A percentile compares a stretch with the other conserved stretches of the same genome.
Evolutionary conservation across 1,139 yeast genomes (phyloP).

Genomic region (Yamadazyma mexicana): DNA sequence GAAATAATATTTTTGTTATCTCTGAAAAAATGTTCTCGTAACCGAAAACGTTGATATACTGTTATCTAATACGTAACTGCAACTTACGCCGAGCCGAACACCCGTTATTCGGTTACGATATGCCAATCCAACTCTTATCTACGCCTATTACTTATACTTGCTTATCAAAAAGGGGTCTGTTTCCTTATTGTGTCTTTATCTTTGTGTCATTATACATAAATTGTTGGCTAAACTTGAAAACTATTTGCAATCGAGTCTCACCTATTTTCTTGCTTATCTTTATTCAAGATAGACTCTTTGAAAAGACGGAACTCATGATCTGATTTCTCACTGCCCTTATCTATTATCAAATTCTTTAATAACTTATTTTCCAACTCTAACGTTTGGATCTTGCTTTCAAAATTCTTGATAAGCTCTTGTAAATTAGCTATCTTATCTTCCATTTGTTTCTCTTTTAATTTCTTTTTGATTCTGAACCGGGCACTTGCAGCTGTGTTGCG

Average conservation of each 20-base stretch:
- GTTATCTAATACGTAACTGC: no score
- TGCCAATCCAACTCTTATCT: no score
- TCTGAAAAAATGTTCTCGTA: no score
- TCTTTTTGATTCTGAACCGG: constrained; percentile 60
- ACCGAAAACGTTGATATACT: no score
- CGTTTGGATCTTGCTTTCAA: constrained; percentile 47
- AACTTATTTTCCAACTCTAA: constrained; percentile 82
- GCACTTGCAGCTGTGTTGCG: constrained; percentile 67
- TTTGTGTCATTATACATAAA: background rate
- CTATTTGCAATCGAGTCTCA: no score
- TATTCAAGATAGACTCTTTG: constrained; percentile 30
- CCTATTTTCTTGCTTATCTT: constrained; percentile 4
- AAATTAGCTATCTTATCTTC: constrained; percentile 48
- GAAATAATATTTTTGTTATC: no score
- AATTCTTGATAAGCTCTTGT: constrained; percentile 35
- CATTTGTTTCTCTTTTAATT: constrained; percentile 59
- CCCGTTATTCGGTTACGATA: no score
- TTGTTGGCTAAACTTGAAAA: no score
- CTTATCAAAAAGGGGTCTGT: no score
- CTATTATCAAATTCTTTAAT: constrained; percentile 56
- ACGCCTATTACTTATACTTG: no score
- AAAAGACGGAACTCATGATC: constrained; percentile 41
- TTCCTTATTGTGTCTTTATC: no score
- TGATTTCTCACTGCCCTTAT: constrained; percentile 50
- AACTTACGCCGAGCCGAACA: no score